phyloP scores from a whole-genome alignment of 2,329 filamentous ascomycete genomes.

The Monosporascus cannonballus region DNA sequence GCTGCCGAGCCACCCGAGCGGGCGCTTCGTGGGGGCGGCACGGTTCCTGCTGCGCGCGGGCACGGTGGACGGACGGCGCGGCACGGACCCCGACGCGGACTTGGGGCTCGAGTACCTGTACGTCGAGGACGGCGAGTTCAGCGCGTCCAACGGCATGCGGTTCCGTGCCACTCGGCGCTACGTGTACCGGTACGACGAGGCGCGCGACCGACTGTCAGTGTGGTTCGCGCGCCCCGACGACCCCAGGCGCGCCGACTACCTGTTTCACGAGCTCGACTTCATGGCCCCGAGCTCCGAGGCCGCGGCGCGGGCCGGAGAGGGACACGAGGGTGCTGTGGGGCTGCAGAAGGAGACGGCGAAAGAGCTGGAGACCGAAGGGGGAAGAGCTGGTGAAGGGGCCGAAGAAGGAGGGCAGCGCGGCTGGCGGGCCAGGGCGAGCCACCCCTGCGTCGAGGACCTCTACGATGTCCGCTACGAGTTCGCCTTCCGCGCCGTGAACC shows the following conservation, averaged over 20 bases:
- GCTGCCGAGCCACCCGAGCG: conserved; percentile 54
- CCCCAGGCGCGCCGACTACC: conserved; percentile 56
- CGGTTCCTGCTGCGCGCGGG: conserved; percentile 57
- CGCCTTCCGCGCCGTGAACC: conserved; percentile 48
- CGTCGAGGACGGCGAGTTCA: conserved; percentile 61
- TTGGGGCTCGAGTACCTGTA: conserved; percentile 59
- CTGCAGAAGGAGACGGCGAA: neutral
- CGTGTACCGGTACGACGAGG: conserved; percentile 64
- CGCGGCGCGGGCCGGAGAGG: neutral
- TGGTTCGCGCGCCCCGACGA: conserved; percentile 69
- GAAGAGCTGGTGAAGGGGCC: conserved; percentile 5
- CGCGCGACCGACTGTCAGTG: conserved; percentile 54
- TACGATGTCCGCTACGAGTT: conserved; percentile 69
- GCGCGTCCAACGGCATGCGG: conserved; percentile 45
- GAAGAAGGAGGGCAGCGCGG: conserved; percentile 30
- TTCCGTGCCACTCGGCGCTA: conserved; percentile 62
- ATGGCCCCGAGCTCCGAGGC: conserved; percentile 22
- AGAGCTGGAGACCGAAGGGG: neutral
- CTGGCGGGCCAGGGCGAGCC: conserved; percentile 60
- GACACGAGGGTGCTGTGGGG: neutral
- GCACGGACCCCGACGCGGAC: conserved; percentile 21
- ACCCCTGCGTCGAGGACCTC: conserved; percentile 65
- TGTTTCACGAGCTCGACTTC: conserved; percentile 72
- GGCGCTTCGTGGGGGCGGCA: conserved; percentile 58
- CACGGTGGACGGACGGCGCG: conserved; percentile 44